Percentiles rank a stretch among this genome's conserved stretches.
Evolutionary conservation across 2,329 filamentous ascomycete genomes (phyloP).

Genomic region (Trichophyton simii): DNA sequence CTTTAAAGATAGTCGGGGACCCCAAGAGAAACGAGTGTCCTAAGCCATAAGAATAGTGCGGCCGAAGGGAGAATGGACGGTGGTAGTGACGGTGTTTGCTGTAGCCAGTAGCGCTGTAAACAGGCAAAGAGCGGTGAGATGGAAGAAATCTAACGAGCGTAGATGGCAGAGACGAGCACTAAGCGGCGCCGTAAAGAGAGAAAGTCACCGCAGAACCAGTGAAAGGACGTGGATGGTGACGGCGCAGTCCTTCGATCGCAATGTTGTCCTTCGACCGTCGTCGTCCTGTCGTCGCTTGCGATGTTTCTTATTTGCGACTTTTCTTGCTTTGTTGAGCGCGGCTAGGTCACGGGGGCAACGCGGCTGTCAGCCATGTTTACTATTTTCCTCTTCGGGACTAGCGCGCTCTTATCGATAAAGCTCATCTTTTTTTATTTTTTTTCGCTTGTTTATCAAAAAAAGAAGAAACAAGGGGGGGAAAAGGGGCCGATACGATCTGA

Average conservation of each 20-base stretch:
- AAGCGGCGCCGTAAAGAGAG: neutral
- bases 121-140: slow-evolving; percentile 1
- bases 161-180: neutral
- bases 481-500: neutral
- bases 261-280: neutral
- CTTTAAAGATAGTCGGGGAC: neutral
- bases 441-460: neutral
- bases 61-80: neutral
- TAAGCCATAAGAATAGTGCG: neutral
- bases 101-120: neutral
- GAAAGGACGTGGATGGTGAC: neutral
- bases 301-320: neutral
- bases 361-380: slow-evolving; percentile 23
- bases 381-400: slow-evolving; percentile 26
- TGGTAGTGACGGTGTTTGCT: neutral
- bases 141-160: neutral
- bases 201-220: neutral
- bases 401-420: slow-evolving; percentile 32
- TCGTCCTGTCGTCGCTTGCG: neutral
- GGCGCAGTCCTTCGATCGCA: neutral
- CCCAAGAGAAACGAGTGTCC: slow-evolving; percentile 1
- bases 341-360: slow-evolving; percentile 18
- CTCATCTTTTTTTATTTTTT: neutral
- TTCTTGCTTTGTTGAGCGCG: neutral
- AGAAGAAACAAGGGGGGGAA: neutral